Percentiles rank a stretch among this genome's conserved stretches.
These are phyloP conservation scores for Westerdykella ornata DNA, from an alignment of 2,329 filamentous ascomycete genomes.

Conservation along the genomic window DNA sequence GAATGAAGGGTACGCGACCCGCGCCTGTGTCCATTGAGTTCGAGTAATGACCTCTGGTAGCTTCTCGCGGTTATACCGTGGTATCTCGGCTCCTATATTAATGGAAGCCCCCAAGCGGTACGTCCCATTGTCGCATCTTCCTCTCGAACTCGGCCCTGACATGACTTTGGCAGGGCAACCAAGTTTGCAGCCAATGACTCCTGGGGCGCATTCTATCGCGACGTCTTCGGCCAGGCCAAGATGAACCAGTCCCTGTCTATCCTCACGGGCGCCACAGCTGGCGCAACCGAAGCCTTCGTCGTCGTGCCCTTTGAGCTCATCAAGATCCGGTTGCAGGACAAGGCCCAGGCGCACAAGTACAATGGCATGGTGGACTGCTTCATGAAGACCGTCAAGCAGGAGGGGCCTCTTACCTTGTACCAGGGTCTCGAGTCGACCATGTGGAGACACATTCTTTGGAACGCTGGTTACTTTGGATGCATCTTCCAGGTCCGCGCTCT, in stretches of 20 bases:
- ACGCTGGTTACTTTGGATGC: constrained; percentile 93
- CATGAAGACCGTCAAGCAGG: constrained; percentile 71
- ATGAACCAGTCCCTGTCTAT: constrained; percentile 90
- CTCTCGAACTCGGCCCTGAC: constrained; percentile 4
- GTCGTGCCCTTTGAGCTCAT: constrained; percentile 97
- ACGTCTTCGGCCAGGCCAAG: constrained; percentile 72
- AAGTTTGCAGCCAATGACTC: constrained; percentile 99
- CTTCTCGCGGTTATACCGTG: constrained; percentile 85
- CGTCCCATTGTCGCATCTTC: constrained; percentile 1
- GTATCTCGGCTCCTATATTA: constrained; percentile 89
- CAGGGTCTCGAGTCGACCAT: constrained; percentile 94
- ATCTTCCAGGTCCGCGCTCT: constrained; percentile 93
- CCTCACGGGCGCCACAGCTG: constrained; percentile 87
- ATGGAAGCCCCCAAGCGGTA: constrained; percentile 90
- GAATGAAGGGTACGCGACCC: constrained; percentile 75
- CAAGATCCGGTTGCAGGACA: constrained; percentile 97
- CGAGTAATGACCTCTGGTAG: constrained; percentile 41
- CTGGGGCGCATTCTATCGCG: constrained; percentile 93
- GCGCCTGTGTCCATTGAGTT: neutral
- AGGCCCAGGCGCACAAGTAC: constrained; percentile 84
- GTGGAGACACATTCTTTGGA: constrained; percentile 94
- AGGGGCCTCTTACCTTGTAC: constrained; percentile 84
- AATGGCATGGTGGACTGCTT: constrained; percentile 75
- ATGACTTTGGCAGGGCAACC: constrained; percentile 59
- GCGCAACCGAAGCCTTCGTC: constrained; percentile 92